Evolutionary conservation across 371 early-diverging fungal species (phyloP), one percentile per base, ranked within the genome.

Genomic region (Batrachochytrium dendrobatidis): DNA sequence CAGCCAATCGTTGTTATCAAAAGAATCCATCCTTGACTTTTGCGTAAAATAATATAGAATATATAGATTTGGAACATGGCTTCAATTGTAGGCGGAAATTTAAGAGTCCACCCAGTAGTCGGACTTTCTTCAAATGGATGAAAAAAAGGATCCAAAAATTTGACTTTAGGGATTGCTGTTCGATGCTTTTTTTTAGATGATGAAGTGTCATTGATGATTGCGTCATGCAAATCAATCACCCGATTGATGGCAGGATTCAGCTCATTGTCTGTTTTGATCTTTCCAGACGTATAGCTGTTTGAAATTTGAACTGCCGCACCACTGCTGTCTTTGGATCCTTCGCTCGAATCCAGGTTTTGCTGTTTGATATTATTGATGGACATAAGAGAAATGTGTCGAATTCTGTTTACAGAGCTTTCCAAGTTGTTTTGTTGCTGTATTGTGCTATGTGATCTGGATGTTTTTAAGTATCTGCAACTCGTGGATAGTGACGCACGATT

Each of bases 31-130:
- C 20, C 10, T 28, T 62, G 34, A 12, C 39, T 43, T 12, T 34
- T 50, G 20, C 48, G 49, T 32, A 62, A 34, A 46, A 53, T 34
- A 3, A 62, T 30, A 26, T 62, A 53, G 35, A 45, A 56, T 31
- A 62, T 43, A 39, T 53, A 62, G 15, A 56, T 35, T 0, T 22
- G 57, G 35, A 53, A 62, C 8, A 62, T 35, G 17, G 8, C 10
- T 32, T 62, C 62, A 43, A 62, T 35, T 5, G 60, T 45, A 12
- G 17, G 25, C 24, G 55, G 45, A 30, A 62, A 62, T 2, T n/a
- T 24, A 3, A 61, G 46, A 10, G 43, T 61, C 61, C 61, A 61
- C 29, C 34, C 51, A 8, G 61, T 61, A 31, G 56, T 32, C 17
- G 61, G 61, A 26, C 56, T 56, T 33, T 61, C 61, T 56, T 39